Percentiles rank a stretch among this genome's conserved stretches.
phyloP scores from a whole-genome alignment of 805 yeast genomes.

The Millerozyma miso region DNA sequence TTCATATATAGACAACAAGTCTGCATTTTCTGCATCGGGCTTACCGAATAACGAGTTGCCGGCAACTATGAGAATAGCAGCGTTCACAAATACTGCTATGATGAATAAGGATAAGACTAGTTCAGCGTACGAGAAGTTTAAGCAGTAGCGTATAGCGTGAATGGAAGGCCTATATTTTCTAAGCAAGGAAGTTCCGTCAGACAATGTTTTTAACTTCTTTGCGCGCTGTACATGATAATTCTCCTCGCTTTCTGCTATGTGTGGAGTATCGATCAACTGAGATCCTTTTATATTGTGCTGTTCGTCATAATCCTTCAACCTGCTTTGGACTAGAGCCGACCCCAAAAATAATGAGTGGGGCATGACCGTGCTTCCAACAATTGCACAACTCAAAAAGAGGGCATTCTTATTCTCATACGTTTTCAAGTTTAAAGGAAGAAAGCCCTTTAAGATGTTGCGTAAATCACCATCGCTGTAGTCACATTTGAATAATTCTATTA shows the following conservation, averaged over 20 bases:
- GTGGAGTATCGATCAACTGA: constrained; percentile 4
- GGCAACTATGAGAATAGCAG: constrained; percentile 44
- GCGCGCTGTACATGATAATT: constrained; percentile 6
- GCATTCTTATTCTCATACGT: constrained; percentile 39
- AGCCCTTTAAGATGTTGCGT: constrained; percentile 54
- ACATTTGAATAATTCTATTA: constrained; percentile 69
- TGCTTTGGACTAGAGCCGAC: constrained; percentile 40
- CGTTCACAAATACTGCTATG: constrained; percentile 42
- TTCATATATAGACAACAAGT: constrained; percentile 40
- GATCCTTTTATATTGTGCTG: constrained; percentile 23
- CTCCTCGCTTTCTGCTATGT: constrained; percentile 9
- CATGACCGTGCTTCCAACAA: constrained; percentile 46
- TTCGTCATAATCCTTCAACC: constrained; percentile 39
- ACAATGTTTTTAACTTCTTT: constrained; percentile 14
- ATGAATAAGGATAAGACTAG: constrained; percentile 36
- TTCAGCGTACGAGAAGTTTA: constrained; percentile 37
- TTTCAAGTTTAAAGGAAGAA: constrained; percentile 51
- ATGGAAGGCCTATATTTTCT: constrained; percentile 38
- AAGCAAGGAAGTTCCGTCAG: constrained; percentile 27
- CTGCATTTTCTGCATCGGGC: constrained; percentile 45
- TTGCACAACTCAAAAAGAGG: constrained; percentile 41
- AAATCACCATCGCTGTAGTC: constrained; percentile 44
- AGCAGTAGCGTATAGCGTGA: constrained; percentile 38
- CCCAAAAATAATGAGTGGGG: constrained; percentile 44
- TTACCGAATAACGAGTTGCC: constrained; percentile 38